Percentiles rank a stretch among this genome's conserved stretches.
These are phyloP conservation scores for Daldinia decipiens DNA, from an alignment of 495 filamentous ascomycete genomes.

Conservation along the genomic window DNA sequence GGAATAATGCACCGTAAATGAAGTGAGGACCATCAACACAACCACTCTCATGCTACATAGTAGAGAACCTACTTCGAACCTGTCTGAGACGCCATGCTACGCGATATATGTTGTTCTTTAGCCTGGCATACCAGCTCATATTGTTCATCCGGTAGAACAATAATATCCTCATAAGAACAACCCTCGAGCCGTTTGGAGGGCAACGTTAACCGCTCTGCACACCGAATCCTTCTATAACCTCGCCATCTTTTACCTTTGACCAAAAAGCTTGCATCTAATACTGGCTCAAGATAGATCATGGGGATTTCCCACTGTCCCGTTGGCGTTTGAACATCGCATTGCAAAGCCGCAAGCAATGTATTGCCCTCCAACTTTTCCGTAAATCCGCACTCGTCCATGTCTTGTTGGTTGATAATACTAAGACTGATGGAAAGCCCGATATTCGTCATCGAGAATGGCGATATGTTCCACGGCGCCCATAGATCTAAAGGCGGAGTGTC, in stretches of 20 bases:
- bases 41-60: not conserved
- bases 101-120: slow-evolving; percentile 5
- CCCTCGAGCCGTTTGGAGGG: slow-evolving; percentile 5
- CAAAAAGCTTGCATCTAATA: not conserved
- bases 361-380: not conserved
- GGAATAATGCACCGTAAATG: not conserved
- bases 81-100: not conserved
- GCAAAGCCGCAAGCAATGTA: slow-evolving; percentile 15
- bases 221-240: slow-evolving; percentile 29
- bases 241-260: slow-evolving; percentile 2
- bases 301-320: slow-evolving; percentile 20
- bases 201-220: slow-evolving; percentile 20
- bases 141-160: slow-evolving; percentile 27
- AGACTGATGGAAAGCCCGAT: slow-evolving; percentile 15
- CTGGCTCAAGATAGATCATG: slow-evolving; percentile 22
- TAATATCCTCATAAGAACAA: slow-evolving; percentile 8
- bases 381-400: no score
- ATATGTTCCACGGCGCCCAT: slow-evolving; percentile 9
- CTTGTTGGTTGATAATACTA: not conserved
- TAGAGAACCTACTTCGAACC: not conserved
- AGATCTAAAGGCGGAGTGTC: slow-evolving; percentile 6
- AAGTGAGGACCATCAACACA: not conserved
- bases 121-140: slow-evolving; percentile 13
- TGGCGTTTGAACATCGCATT: slow-evolving; percentile 21
- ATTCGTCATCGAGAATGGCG: slow-evolving; percentile 26